Base-by-base conservation (phyloP, 306 rosid species). In the Lathyrus oleraceus region DNA sequence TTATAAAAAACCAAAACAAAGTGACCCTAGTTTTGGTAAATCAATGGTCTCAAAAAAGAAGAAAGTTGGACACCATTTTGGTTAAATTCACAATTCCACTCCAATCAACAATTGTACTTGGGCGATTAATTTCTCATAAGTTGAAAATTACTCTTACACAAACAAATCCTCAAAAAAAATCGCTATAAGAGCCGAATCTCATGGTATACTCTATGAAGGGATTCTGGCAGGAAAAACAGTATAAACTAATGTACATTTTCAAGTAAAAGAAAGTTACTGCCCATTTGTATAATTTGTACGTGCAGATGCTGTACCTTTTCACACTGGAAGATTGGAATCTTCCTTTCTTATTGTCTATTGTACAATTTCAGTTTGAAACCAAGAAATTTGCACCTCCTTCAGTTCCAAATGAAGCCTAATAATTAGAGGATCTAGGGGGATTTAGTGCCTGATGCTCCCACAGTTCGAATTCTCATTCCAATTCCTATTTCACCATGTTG, bases 251-350 rank as follows among this genome's bases (percentile, higher is more conserved):
- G 52, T 47, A 6, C 52, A 47, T 47, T 47, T 2, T 14, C 53
- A 47, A 47, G 8, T 47, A 14, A 14, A 47, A n/a, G 6, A 6
- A 45, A 47, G 16, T 16, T 47, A 7, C 19, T 15, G 3, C 19
- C 16, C 43, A 47, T 30, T 15, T 47, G 11, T 49, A 52, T 68
- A 44, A 27, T 44, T 20, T 52, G 49, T 48, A n/a, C 25, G 56
- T 21, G n/a, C 27, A 38, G 61, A 38, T 35, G 32, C 1, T 61
- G 39, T 49, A 62, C n/a, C 8, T 32, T 47, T 61, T 45, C 61
- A 61, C 25, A 35, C 19, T 30, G 69, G 69, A 71, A 72, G 48
- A 61, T 32, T 57, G 12, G 43, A 57, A 30, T 12, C 47, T 60
- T 59, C 68, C n/a, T 8, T 38, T 36, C 39, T 58, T 58, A 30